Evolutionary conservation across 768 basidiomycete species (phyloP), one percentile per base, ranked within the genome.

Genomic region (Phylloporus arenicola): DNA sequence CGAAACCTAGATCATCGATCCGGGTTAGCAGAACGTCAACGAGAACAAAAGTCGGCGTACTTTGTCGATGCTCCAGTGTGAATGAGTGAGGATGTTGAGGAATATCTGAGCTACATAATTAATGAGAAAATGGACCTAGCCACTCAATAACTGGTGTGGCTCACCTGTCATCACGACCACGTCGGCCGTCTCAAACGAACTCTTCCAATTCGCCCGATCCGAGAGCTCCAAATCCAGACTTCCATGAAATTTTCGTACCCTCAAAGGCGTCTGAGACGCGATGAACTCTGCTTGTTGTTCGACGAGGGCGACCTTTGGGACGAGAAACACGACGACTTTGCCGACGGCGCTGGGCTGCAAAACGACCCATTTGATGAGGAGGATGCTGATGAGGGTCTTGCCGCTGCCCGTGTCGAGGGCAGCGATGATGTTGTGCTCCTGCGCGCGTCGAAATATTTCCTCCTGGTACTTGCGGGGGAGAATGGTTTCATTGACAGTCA

Each of bases 101-200:
- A 90, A 88, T 45, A 94, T 85, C 62, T 92, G 88, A 0, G 91
- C 89, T 90, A 39, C 13, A 16, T 33, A 16, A 47, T 42, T 40
- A 34, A 43, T 55, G 35, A 53, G 49, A 45, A 50, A 48, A 7
- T 10, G 48, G 4, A 25, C 17, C 31, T 19, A 33, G 57, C 24
- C 45, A 8, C 5, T 6, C 34, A 29, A 7, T 2, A 25, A 16
- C n/a, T 30, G 48, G 49, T 44, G 37, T 48, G 33, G 31, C 57
- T 70, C 65, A 89, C 88, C 82, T 11, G 92, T 93, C 82, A 92
- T 87, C 2, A 95, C 88, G 49, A 91, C 75, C 8, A 92, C 84
- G 64, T 92, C 88, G 37, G 81, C 70, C 6, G 71, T 65, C 50
- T 76, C 70, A 45, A 93, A 81, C 48, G 82, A 76, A 33, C 71